Evolutionary conservation across 768 basidiomycete species (phyloP), one percentile per base, ranked within the genome.

Genomic region (Kwoniella mangroviensis): DNA sequence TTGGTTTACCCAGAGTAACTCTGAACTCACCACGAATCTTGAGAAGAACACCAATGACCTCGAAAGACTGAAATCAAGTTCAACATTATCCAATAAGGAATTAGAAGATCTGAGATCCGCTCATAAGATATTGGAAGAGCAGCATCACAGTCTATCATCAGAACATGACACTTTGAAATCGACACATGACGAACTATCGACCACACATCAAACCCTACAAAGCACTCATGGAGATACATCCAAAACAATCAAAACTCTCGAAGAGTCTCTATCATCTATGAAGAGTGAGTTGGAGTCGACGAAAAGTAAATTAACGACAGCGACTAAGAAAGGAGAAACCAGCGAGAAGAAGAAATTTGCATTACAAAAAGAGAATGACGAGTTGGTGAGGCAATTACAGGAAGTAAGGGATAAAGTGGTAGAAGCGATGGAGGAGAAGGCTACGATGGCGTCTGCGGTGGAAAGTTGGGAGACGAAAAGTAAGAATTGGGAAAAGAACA

Each of bases 351-450:
- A 79, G 40, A 67, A 73, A n/a, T 43, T 63, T 15, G 79, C 75
- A 0, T 61, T 83, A 26, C 77, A 81, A 52, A 58, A 53, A 53
- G 82, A 83, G 65, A 83, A 83, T 55, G 78, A 69, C 42, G 78
- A 77, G 34, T 60, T 83, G 17, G 67, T 83, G 11, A 68, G 55
- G 21, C 82, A 82, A 67, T 67, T 83, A 43, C 79, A 82, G 64
- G 82, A 83, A 67, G 75, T 83, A 12, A 64, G 81, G 52, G 77
- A 73, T n/a, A 76, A 74, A 61, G 76, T 82, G n/a, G 74, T 77
- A 15, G 70, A 72, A 45, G 63, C 79, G 4, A 77, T 79, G 77
- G 78, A 81, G 63, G 80, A 82, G 69, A 79, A 81, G 64, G 77
- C 74, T 41, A 67, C 68, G 28, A 55, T 80, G 56, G 73, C 71